Base-by-base conservation (phyloP, 2,329 filamentous ascomycete species). In the Pezicula carpinea region DNA sequence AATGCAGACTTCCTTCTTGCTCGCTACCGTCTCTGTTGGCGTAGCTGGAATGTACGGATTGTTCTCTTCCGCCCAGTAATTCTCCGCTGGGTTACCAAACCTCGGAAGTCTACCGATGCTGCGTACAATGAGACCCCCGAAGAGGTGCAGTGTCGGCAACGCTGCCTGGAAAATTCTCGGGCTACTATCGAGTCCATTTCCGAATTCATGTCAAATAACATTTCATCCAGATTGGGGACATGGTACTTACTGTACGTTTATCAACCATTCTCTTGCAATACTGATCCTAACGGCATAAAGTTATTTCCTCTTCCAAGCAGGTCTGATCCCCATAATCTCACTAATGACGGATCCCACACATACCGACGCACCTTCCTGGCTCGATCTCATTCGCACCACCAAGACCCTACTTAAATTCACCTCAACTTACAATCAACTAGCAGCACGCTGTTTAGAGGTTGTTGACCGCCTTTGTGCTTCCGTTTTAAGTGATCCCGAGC, bases 291-390 rank as follows among this genome's bases (percentile, higher is more conserved):
- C 53, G 44, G 50, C 26, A 23, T 32, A 33, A 36, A 49, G 52
- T 17, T 70, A 71, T 54, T 71, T 71, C 52, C 63, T 72, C 33
- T 72, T 72, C 58, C 69, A 72, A 57, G 69, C 69, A 13, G 67
- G 64, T 18, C 53, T 71, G 3, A 69, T 71, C 39, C 69, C 69
- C 3, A 64, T 69, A 23, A 66, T 72, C 40, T 66, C 67, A 46
- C 58, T 72, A 23, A 68, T 68, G 61, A 70, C 66, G 4, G 67
- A 68, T 36, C 66, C 68, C 0, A 67, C 43, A 63, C 35, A 62
- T 42, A 54, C 63, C 10, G 59, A 58, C 31, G 63, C 53, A 17
- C 46, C 44, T 14, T 45, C 44, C 4, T 57, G 54, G 54, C 51
- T 52, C n/a, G 29, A 54, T 15, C 44, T 54, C 39, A 46, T 69